Evolutionary conservation across 345 rosid species (phyloP).

Genomic region (Pistacia vera): DNA sequence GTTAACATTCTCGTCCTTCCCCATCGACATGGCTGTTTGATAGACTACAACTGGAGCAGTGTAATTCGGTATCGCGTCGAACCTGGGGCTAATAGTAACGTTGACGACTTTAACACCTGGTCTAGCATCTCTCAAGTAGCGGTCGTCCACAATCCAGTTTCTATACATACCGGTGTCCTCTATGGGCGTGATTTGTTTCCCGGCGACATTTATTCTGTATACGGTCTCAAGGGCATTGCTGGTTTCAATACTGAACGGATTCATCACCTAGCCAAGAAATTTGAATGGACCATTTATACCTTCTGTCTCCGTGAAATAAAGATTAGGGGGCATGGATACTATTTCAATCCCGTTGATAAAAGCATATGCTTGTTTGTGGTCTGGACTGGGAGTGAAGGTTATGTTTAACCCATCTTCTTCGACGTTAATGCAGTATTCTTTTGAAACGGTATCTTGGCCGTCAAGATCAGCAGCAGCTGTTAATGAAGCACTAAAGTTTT

Average conservation of each 20-base stretch:
- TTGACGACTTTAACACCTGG: rapidly evolving
- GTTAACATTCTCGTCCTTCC: neutral
- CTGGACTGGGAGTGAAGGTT: slow-evolving; percentile 12
- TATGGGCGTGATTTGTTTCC: rapidly evolving
- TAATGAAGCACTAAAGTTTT: no score
- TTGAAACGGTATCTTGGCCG: no score
- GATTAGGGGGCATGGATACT: slow-evolving; percentile 6
- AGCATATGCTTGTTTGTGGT: slow-evolving; percentile 1
- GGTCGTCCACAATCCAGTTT: slow-evolving; percentile 25
- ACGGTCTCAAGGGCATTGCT: slow-evolving; percentile 28
- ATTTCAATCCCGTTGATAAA: slow-evolving; percentile 6
- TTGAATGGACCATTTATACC: neutral
- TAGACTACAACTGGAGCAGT: slow-evolving; percentile 39
- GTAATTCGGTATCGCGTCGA: slow-evolving; percentile 19
- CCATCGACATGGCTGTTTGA: slow-evolving; percentile 38
- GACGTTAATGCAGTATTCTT: no score
- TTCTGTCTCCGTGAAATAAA: no score
- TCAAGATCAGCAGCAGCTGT: no score
- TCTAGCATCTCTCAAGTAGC: neutral
- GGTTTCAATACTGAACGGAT: no score
- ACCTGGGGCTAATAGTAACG: neutral
- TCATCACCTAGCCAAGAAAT: no score
- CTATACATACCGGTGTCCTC: slow-evolving; percentile 40
- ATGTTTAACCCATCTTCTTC: no score
- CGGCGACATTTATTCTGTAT: slow-evolving; percentile 36